phyloP scores from a whole-genome alignment of 2,329 filamentous ascomycete species.

The Dactylellina parvicollis region DNA sequence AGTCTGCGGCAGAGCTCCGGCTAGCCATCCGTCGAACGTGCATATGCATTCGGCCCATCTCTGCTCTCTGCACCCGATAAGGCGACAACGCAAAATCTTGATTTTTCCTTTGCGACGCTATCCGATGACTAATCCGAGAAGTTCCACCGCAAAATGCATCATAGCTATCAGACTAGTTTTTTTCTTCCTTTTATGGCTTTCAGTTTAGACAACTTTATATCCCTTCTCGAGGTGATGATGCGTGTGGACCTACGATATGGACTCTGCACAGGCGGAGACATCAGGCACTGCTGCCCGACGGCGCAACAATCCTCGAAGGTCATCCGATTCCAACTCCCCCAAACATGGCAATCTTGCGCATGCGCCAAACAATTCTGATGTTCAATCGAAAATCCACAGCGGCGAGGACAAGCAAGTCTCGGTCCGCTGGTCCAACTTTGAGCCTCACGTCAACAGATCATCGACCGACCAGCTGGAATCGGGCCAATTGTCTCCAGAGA shows the following conservation, averaged over 20 bases:
- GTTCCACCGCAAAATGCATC: slow-evolving; percentile 15
- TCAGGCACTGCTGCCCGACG: slow-evolving; percentile 41
- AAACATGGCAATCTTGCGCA: slow-evolving; percentile 11
- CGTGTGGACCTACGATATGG: slow-evolving; percentile 13
- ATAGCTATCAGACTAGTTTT: not conserved
- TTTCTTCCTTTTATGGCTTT: not conserved
- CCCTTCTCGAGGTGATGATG: slow-evolving; percentile 12
- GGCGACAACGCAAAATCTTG: slow-evolving; percentile 39
- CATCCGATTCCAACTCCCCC: slow-evolving; percentile 30
- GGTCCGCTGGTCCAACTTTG: slow-evolving; percentile 23
- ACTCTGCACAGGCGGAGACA: slow-evolving; percentile 52
- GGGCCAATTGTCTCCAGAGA: slow-evolving; percentile 39
- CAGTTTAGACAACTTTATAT: not conserved
- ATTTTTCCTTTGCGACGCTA: slow-evolving; percentile 8
- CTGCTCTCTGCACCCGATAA: slow-evolving; percentile 27
- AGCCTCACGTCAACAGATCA: slow-evolving; percentile 13
- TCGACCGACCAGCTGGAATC: slow-evolving; percentile 24
- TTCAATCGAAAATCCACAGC: not conserved
- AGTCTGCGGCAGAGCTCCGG: slow-evolving; percentile 18
- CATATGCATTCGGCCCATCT: slow-evolving; percentile 18
- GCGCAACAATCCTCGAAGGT: slow-evolving; percentile 28
- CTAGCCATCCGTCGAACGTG: slow-evolving; percentile 28
- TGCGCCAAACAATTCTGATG: slow-evolving; percentile 14
- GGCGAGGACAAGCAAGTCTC: slow-evolving; percentile 20
- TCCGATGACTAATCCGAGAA: slow-evolving; percentile 26